Base-by-base conservation (phyloP, 176 grass and related monocot genomes). In the Coix lacrymajobi region DNA sequence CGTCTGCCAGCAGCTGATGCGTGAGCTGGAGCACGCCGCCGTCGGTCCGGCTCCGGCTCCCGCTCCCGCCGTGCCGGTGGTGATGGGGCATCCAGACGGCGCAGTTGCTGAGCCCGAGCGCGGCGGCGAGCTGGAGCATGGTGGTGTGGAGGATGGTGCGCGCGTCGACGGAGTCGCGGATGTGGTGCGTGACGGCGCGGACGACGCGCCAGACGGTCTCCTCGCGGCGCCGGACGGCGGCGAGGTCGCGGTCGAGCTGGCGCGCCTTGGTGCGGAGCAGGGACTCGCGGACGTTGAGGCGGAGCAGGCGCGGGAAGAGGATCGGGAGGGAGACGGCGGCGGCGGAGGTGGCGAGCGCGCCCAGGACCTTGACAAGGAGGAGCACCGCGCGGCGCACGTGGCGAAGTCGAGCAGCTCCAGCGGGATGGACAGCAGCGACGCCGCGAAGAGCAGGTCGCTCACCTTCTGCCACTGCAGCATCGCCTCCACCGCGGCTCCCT, bases 291-390 rank as follows among this genome's bases (percentile, higher is more conserved):
- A 89, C 67, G 76, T 92, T 94, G 52, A 94, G 24, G 46, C 92
- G 64, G n/a, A 94, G 76, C 22, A 94, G 62, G 73, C 89, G 87
- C 54, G 89, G 89, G 62, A 94, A 89, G 43, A 94, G 81, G 28
- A 79, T 67, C n/a, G 91, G 64, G n/a, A 94, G 81, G 28, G 89
- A 92, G 64, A 82, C 84, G 37, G 92, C 79, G 11, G 92, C 87
- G 9, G 83, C 79, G 45, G 85, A 80, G 3, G 92, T 87, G 8
- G 89, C 87, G 5, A 92, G 17, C 1, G 87, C 89, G 10, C 86
- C 89, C 32, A 89, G 51, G 51, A 85, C 56, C 69, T 94, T 94
- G 77, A 77, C 80, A 28, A n/a, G 77, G 7, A 79, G 77, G 62
- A 79, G 77, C 61, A 13, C 29, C 10, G 77, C 29, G 61, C 62